These are phyloP conservation scores for Leucosporidium creatinivorum DNA, from an alignment of 768 basidiomycete genomes.

Conservation along the genomic window DNA sequence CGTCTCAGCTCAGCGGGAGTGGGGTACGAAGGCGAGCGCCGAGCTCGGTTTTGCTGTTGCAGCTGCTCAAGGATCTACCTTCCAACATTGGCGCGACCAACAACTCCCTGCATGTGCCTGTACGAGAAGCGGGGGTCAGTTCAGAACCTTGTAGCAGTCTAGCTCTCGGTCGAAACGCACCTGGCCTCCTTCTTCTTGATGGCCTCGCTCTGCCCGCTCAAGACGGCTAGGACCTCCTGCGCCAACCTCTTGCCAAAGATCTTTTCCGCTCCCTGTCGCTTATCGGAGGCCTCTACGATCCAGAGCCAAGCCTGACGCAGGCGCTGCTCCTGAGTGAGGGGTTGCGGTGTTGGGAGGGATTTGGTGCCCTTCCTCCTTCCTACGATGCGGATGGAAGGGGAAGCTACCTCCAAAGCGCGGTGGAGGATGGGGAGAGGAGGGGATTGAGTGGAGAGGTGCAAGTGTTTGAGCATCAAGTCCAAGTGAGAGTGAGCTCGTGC, in stretches of 20 bases:
- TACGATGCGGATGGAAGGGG: conserved; percentile 61
- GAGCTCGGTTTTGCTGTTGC: not conserved
- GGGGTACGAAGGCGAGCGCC: not conserved
- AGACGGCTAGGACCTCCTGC: conserved; percentile 63
- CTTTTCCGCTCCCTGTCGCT: conserved; percentile 48
- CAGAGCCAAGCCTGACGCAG: conserved; percentile 61
- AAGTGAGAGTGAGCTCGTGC: conserved; percentile 55
- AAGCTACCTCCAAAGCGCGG: conserved; percentile 58
- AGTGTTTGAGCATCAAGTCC: conserved; percentile 58
- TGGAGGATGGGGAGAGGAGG: conserved; percentile 74
- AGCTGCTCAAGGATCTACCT: not conserved
- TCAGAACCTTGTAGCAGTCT: not conserved
- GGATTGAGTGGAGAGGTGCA: conserved; percentile 65
- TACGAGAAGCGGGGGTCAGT: not conserved
- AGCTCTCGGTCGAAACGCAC: conserved; percentile 44
- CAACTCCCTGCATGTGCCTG: not conserved
- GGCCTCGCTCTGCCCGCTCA: conserved; percentile 54
- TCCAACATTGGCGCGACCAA: not conserved
- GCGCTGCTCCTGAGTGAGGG: conserved; percentile 73
- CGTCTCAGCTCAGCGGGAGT: not conserved
- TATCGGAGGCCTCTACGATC: conserved; percentile 60
- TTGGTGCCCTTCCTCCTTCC: conserved; percentile 61
- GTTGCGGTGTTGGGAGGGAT: conserved; percentile 57
- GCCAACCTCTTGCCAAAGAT: conserved; percentile 65
- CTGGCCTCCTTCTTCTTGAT: conserved; percentile 56